Conservation (phyloP, 495 filamentous ascomycete genomes). For the Durotheca rogersii region DNA sequence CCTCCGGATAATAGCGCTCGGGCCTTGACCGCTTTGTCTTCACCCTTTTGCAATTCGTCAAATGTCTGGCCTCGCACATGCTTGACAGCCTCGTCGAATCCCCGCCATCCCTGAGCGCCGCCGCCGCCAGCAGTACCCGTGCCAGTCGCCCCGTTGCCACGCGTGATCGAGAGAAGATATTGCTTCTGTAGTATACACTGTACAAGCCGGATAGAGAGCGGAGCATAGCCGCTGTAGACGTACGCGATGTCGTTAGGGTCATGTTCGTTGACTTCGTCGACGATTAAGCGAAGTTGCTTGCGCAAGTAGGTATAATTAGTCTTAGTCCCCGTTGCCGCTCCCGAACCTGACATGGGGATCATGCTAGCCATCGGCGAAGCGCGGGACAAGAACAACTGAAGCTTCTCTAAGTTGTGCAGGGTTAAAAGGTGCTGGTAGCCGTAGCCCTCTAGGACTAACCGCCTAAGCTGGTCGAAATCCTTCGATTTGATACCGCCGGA, state of each 20-base stretch:
- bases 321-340: conserved; percentile 59
- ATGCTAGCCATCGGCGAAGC: conserved; percentile 69
- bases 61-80: conserved; percentile 83
- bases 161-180: conserved; percentile 68
- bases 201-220: conserved; percentile 88
- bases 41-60: conserved; percentile 88
- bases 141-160: conserved; percentile 52
- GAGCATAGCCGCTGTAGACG: conserved; percentile 95
- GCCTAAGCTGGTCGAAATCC: conserved; percentile 86
- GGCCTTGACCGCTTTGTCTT: conserved; percentile 91
- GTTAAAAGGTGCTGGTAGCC: conserved; percentile 93
- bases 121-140: conserved; percentile 50
- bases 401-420: conserved; percentile 83
- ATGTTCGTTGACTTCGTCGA: conserved; percentile 95
- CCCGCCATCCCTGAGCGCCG: conserved; percentile 79
- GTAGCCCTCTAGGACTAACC: conserved; percentile 86
- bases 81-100: conserved; percentile 86
- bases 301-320: conserved; percentile 91
- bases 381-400: conserved; percentile 76
- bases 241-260: conserved; percentile 97
- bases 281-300: conserved; percentile 80
- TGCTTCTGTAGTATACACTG: conserved; percentile 93
- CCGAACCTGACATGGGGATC: conserved; percentile 62
- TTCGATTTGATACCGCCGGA: conserved; percentile 81
- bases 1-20: conserved; percentile 75